These are phyloP conservation scores for Kwoniella dejecticola DNA, from an alignment of 768 basidiomycete species.

Conservation along the genomic window DNA sequence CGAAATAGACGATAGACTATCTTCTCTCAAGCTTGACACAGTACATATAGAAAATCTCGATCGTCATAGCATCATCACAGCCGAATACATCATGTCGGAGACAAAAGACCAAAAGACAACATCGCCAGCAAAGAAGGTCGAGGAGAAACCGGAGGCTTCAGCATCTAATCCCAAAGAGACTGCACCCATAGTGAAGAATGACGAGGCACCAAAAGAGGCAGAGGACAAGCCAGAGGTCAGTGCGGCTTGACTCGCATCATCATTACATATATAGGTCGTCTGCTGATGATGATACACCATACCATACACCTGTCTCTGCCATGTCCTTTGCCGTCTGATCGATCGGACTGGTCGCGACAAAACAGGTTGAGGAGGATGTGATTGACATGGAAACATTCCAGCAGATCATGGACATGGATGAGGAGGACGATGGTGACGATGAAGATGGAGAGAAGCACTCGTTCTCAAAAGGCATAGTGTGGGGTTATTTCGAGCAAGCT, in stretches of 20 bases:
- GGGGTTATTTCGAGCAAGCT: slow-evolving; percentile 80
- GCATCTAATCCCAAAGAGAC: background rate
- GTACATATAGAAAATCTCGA: too few relatives aligned
- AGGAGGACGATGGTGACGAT: slow-evolving; percentile 50
- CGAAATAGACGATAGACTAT: too few relatives aligned
- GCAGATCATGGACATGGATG: slow-evolving; percentile 84
- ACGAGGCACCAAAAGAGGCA: background rate
- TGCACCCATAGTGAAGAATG: slow-evolving; percentile 1
- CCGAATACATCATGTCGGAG: slow-evolving; percentile 5
- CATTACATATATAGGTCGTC: too few relatives aligned
- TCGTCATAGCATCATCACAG: too few relatives aligned
- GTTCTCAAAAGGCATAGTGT: slow-evolving; percentile 77
- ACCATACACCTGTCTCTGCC: background rate
- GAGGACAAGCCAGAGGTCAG: slow-evolving; percentile 14
- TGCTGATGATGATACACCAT: background rate
- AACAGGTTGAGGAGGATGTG: slow-evolving; percentile 18
- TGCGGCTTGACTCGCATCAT: too few relatives aligned
- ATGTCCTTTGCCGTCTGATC: background rate
- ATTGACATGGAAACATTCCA: slow-evolving; percentile 79
- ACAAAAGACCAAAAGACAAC: slow-evolving; percentile 6
- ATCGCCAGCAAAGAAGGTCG: slow-evolving; percentile 3
- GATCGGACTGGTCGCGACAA: background rate
- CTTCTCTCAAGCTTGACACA: too few relatives aligned
- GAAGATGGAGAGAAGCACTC: slow-evolving; percentile 70
- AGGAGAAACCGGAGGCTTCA: slow-evolving; percentile 5